Evolutionary conservation across 169 alveolate species (phyloP).

Genomic region (Eimeria necatrix): DNA sequence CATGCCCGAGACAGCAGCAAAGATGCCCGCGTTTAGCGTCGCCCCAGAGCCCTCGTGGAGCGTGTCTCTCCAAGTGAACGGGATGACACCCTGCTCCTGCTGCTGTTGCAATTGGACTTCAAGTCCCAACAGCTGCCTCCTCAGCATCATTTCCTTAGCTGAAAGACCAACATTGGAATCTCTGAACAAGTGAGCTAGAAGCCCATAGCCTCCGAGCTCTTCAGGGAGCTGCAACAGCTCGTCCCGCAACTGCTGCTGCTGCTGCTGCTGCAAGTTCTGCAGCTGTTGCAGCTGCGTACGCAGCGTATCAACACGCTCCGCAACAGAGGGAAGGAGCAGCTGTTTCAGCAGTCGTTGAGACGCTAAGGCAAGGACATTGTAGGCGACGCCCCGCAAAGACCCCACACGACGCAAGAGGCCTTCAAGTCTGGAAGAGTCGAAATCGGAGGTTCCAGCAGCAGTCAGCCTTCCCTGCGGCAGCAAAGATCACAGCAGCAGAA

Average conservation of each 20-base stretch:
- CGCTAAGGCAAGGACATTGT: conserved; percentile 49
- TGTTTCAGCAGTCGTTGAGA: conserved; percentile 55
- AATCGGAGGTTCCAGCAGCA: neutral
- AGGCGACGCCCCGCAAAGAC: conserved; percentile 27
- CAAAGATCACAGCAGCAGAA: neutral
- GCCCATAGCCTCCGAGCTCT: conserved; percentile 56
- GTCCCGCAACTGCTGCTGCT: neutral
- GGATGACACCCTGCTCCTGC: conserved; percentile 20
- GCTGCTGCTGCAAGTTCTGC: conserved; percentile 31
- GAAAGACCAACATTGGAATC: conserved; percentile 5
- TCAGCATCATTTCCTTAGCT: conserved; percentile 46
- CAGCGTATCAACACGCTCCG: neutral
- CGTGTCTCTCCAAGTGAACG: conserved; percentile 3
- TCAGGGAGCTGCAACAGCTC: conserved; percentile 57
- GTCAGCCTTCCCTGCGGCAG: conserved; percentile 27
- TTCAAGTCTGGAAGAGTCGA: neutral
- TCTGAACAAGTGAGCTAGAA: conserved; percentile 6
- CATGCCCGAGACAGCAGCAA: conserved; percentile 17
- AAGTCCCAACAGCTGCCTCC: conserved; percentile 54
- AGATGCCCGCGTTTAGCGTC: conserved; percentile 10
- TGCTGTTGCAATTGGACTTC: conserved; percentile 45
- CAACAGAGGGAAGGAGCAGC: conserved; percentile 57
- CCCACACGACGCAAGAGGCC: conserved; percentile 58
- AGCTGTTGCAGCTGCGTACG: conserved; percentile 62
- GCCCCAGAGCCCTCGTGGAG: conserved; percentile 10